phyloP scores from a whole-genome alignment of 352 stramenopile species.

The Pythium aphanidermatum region DNA sequence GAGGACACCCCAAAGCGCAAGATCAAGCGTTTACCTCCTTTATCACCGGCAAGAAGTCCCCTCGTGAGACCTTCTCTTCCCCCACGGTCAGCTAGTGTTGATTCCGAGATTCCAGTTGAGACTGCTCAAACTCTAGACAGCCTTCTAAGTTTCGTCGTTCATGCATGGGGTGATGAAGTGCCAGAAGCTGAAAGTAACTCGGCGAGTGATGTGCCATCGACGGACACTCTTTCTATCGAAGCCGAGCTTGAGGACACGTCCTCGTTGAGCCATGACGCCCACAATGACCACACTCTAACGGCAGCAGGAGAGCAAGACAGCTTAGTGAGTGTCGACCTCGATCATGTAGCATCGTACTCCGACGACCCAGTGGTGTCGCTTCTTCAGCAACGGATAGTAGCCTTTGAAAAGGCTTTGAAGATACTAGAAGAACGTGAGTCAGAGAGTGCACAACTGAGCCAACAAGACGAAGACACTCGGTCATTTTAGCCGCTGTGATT shows the following conservation, averaged over 20 bases:
- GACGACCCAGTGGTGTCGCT: constrained; percentile 35
- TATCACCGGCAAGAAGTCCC: background rate
- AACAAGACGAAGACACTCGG: background rate
- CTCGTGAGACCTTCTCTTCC: background rate
- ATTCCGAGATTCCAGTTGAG: constrained; percentile 5
- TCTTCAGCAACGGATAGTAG: constrained; percentile 32
- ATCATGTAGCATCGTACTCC: constrained; percentile 16
- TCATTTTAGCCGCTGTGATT: constrained; percentile 4
- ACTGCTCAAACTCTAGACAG: constrained; percentile 25
- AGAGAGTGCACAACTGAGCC: too few species aligned
- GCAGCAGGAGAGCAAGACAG: constrained; percentile 5
- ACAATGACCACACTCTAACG: too few species aligned
- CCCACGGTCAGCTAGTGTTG: background rate
- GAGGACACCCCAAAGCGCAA: too few species aligned
- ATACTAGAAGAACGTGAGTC: constrained; percentile 23
- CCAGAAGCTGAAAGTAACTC: background rate
- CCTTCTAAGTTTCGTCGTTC: constrained; percentile 44
- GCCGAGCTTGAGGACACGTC: too few species aligned
- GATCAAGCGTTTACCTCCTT: too few species aligned
- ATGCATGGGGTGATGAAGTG: constrained; percentile 38
- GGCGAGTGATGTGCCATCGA: background rate
- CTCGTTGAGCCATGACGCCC: too few species aligned
- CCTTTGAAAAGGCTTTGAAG: constrained; percentile 38
- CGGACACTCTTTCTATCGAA: too few species aligned
- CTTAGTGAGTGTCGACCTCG: constrained; percentile 1